Base-by-base conservation (phyloP, 495 filamentous ascomycete genomes). In the Elasticomyces elasticus region DNA sequence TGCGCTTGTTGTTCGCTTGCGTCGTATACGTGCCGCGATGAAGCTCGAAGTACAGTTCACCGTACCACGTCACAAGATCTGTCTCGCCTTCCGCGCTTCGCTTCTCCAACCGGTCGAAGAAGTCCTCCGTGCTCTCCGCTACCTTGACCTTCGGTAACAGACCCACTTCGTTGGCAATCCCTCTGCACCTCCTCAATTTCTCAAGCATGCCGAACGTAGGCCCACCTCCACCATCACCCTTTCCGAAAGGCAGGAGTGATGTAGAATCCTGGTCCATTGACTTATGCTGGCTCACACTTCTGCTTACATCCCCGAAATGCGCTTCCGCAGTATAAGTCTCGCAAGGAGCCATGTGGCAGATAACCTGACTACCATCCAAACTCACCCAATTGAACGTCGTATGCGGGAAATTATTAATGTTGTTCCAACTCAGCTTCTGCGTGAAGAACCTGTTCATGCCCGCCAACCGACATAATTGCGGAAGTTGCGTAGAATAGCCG, bases 361-460 rank as follows among this genome's bases (percentile, higher is more conserved):
- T 76, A 40, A 98, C 92, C 63, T 98, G 92, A 55, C 85, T 94
- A 17, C 91, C 90, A 65, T 98, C 92, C 24, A 95, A 79, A 1
- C 88, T 75, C 19, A 98, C 89, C 92, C 92, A 98, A 63, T 92
- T 92, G 75, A 98, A 98, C 0, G 92, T 97, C 1, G 91, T 96
- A 61, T 97, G 92, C 1, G 92, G 92, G 71, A 98, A 98, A 54
- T 85, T 94, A 72, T 98, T 97, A 74, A 98, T 96, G 68, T 97
- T 97, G 69, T 98, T 98, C 84, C 83, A 87, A 66, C 82, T 86
- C 33, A 98, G 77, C 70, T 98, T 98, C 69, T 98, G 92, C 1
- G 92, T 98, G 59, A 98, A 86, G 73, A 98, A 98, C 27, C 92
- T 79, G 50, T 75, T 84, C 92, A 98, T 98, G 35, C 91, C 92